Percentiles rank a stretch among this genome's conserved stretches.
phyloP scores from a whole-genome alignment of 2,329 filamentous ascomycete species.

The Hypocreales sp. region DNA sequence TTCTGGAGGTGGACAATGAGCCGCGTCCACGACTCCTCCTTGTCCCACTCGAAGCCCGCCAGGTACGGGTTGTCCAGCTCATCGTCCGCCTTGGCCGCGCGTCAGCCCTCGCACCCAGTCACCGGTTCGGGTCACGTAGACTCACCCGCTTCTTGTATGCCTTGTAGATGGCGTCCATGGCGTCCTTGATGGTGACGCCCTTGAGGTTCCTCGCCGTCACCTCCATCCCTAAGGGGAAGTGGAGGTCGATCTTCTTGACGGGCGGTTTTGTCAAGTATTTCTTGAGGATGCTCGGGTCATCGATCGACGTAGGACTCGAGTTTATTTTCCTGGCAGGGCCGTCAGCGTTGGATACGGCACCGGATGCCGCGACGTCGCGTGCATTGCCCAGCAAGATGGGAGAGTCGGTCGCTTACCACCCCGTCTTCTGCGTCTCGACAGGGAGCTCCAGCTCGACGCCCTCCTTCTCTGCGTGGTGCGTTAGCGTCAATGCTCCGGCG shows the following conservation, averaged over 20 bases:
- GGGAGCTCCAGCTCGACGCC: conserved; percentile 58
- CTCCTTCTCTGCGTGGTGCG: conserved; percentile 46
- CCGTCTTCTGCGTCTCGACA: conserved; percentile 71
- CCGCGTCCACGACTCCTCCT: conserved; percentile 77
- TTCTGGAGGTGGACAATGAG: conserved; percentile 77
- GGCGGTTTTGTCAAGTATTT: conserved; percentile 65
- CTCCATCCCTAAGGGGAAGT: conserved; percentile 77
- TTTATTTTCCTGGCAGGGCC: conserved; percentile 70
- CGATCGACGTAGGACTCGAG: conserved; percentile 60
- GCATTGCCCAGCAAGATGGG: not conserved
- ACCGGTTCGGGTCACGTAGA: too few relatives aligned
- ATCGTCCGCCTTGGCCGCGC: conserved; percentile 56
- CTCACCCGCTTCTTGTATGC: conserved; percentile 89
- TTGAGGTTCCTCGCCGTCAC: conserved; percentile 83
- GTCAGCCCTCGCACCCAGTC: not conserved
- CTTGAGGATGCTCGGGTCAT: conserved; percentile 75
- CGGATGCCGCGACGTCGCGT: not conserved
- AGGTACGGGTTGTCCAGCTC: conserved; percentile 80
- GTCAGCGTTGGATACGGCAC: not conserved
- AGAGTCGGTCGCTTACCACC: conserved; percentile 48
- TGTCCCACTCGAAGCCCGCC: conserved; percentile 92
- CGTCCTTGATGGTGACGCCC: conserved; percentile 95
- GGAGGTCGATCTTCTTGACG: conserved; percentile 86
- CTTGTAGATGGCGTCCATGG: conserved; percentile 89
- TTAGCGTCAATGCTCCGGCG: too few relatives aligned